A percentile compares a stretch with the other conserved stretches of the same genome.
phyloP scores from a whole-genome alignment of 352 stramenopile species.

The Phytopythium ostracodes region DNA sequence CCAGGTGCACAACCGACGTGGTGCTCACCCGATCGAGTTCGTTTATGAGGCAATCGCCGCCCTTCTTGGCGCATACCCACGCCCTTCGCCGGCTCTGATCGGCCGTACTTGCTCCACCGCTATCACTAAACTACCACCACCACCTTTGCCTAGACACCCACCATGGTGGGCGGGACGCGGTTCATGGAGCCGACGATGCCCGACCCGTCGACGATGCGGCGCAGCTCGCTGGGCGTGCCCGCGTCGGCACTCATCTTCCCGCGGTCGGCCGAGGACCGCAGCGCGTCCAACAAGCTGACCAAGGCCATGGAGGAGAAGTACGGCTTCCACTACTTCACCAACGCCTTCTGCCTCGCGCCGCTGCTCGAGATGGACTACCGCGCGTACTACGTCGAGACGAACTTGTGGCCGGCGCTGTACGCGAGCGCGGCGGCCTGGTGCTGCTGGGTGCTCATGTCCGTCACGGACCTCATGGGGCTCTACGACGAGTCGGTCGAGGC shows the following conservation, averaged over 20 bases:
- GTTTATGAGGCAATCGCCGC: no score
- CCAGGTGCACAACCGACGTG: no score
- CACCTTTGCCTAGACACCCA: neutral
- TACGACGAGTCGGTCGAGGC: slow-evolving; percentile 37
- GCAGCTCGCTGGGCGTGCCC: slow-evolving; percentile 59
- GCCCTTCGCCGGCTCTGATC: no score
- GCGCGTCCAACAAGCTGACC: slow-evolving; percentile 65
- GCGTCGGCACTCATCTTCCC: slow-evolving; percentile 73
- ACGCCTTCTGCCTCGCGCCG: slow-evolving; percentile 54
- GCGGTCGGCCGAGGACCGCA: slow-evolving; percentile 52
- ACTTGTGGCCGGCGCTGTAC: slow-evolving; percentile 55
- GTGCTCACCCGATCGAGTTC: no score
- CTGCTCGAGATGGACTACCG: slow-evolving; percentile 72
- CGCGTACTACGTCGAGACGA: slow-evolving; percentile 76
- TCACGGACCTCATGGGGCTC: slow-evolving; percentile 32
- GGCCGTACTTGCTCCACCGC: neutral
- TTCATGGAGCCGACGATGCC: slow-evolving; percentile 3
- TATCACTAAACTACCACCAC: neutral
- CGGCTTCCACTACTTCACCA: slow-evolving; percentile 81
- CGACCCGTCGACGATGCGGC: slow-evolving; percentile 22
- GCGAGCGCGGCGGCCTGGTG: slow-evolving; percentile 55
- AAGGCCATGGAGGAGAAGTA: slow-evolving; percentile 72
- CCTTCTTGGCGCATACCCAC: no score
- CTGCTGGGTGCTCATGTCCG: slow-evolving; percentile 46
- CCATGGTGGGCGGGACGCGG: neutral